phyloP scores from a whole-genome alignment of 2,329 filamentous ascomycete genomes.

The Leptoxyphium fumago region DNA sequence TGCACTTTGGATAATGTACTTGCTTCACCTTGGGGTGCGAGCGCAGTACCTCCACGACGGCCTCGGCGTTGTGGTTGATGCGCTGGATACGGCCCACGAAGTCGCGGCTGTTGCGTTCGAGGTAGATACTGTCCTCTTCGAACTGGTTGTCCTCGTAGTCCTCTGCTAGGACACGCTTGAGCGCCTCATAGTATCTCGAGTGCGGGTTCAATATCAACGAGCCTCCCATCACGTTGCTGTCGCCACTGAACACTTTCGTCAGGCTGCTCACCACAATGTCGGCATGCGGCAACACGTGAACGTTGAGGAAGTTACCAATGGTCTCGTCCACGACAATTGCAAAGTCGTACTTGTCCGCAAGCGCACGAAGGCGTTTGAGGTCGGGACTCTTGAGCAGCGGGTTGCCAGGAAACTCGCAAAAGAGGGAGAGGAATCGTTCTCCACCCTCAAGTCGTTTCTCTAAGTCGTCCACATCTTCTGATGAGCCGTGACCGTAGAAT shows the following conservation, averaged over 20 bases:
- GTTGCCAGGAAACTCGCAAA: constrained; percentile 92
- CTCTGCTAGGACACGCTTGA: constrained; percentile 51
- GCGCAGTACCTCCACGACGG: constrained; percentile 58
- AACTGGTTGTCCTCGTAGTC: constrained; percentile 85
- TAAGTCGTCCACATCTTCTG: constrained; percentile 68
- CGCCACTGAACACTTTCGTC: constrained; percentile 93
- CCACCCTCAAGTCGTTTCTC: constrained; percentile 56
- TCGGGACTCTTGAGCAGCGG: constrained; percentile 77
- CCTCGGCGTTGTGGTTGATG: constrained; percentile 74
- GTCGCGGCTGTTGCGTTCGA: constrained; percentile 92
- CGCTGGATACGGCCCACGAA: constrained; percentile 70
- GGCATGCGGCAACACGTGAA: constrained; percentile 77
- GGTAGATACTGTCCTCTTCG: constrained; percentile 84
- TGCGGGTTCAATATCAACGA: constrained; percentile 49
- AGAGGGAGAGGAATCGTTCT: constrained; percentile 66
- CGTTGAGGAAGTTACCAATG: constrained; percentile 89
- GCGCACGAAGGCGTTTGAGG: constrained; percentile 58
- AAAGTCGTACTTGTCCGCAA: constrained; percentile 78
- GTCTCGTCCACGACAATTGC: constrained; percentile 90
- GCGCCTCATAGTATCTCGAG: constrained; percentile 49
- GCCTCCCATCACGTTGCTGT: constrained; percentile 97
- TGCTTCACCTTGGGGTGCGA: constrained; percentile 52
- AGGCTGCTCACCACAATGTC: constrained; percentile 90
- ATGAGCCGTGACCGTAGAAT: constrained; percentile 73
- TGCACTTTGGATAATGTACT: constrained; percentile 78